These are phyloP conservation scores for Pseudogymnoascus sp. DNA, from an alignment of 2,329 filamentous ascomycete species.

Conservation along the genomic window DNA sequence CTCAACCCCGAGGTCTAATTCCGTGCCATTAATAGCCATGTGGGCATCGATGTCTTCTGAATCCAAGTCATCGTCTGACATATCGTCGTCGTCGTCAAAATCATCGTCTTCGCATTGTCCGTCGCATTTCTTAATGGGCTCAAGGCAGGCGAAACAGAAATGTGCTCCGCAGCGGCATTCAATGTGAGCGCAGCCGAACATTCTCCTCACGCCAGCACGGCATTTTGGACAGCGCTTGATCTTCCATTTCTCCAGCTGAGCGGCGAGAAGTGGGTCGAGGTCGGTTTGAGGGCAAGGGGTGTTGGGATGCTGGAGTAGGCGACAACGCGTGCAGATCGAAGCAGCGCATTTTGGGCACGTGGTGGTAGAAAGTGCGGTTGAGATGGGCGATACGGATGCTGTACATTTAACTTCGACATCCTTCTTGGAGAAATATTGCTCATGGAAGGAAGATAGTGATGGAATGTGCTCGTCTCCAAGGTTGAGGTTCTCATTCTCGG, in stretches of 20 bases:
- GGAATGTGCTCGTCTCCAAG: neutral
- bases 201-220: slow-evolving; percentile 36
- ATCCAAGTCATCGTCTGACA: slow-evolving; percentile 20
- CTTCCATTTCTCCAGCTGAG: slow-evolving; percentile 33
- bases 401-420: neutral
- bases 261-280: slow-evolving; percentile 27
- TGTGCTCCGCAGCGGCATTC: slow-evolving; percentile 40
- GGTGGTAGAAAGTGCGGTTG: slow-evolving; percentile 20
- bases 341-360: slow-evolving; percentile 36
- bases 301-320: slow-evolving; percentile 31
- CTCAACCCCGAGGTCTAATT: slow-evolving; percentile 28
- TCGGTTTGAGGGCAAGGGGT: slow-evolving; percentile 30
- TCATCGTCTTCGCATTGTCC: slow-evolving; percentile 10
- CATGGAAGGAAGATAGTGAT: neutral
- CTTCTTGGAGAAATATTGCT: neutral
- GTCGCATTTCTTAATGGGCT: slow-evolving; percentile 21
- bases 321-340: slow-evolving; percentile 36
- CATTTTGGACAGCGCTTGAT: slow-evolving; percentile 44
- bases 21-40: slow-evolving; percentile 26
- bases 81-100: slow-evolving; percentile 22
- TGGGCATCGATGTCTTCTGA: slow-evolving; percentile 23
- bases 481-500: neutral
- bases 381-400: neutral
- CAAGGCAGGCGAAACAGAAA: slow-evolving; percentile 39
- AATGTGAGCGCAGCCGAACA: slow-evolving; percentile 41